Evolutionary conservation across 208 protist species (phyloP).

Genomic region (Trypanosoma lewisi): DNA sequence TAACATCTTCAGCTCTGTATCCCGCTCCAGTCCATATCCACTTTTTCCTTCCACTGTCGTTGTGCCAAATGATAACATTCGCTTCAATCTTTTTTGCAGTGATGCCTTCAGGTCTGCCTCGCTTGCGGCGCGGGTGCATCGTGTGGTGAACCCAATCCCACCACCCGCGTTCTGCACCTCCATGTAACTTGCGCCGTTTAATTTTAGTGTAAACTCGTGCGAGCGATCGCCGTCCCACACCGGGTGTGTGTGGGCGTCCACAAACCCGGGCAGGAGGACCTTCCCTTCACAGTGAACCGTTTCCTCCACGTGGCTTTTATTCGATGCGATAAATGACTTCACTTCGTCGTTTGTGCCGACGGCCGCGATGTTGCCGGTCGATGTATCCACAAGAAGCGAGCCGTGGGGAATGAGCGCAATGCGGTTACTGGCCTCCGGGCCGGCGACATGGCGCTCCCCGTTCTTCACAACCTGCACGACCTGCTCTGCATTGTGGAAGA

Average conservation of each 20-base stretch:
- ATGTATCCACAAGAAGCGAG: slow-evolving; percentile 18
- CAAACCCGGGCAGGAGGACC: slow-evolving; percentile 63
- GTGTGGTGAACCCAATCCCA: slow-evolving; percentile 73
- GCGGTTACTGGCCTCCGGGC: slow-evolving; percentile 3
- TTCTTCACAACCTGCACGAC: slow-evolving; percentile 26
- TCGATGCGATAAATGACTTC: background rate
- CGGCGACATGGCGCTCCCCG: slow-evolving; percentile 17
- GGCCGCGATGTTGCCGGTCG: slow-evolving; percentile 9
- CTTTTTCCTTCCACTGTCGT: slow-evolving; percentile 83
- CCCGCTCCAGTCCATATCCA: slow-evolving; percentile 80
- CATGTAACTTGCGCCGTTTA: slow-evolving; percentile 84
- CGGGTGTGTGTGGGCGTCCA: slow-evolving; percentile 86
- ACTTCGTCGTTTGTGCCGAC: slow-evolving; percentile 24
- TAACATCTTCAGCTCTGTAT: slow-evolving; percentile 89
- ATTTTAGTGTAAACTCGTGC: slow-evolving; percentile 83
- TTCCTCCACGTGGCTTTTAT: slow-evolving; percentile 10
- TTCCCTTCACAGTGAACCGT: slow-evolving; percentile 47
- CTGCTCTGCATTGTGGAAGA: slow-evolving; percentile 24
- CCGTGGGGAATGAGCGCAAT: slow-evolving; percentile 19
- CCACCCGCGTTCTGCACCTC: slow-evolving; percentile 79
- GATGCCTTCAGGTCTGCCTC: slow-evolving; percentile 41
- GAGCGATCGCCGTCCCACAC: slow-evolving; percentile 75
- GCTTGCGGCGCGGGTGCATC: slow-evolving; percentile 33
- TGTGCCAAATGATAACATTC: slow-evolving; percentile 72
- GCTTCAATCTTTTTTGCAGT: slow-evolving; percentile 37